Evolutionary conservation across 2,329 filamentous ascomycete genomes (phyloP).

Genomic region (Penicillium sp.): DNA sequence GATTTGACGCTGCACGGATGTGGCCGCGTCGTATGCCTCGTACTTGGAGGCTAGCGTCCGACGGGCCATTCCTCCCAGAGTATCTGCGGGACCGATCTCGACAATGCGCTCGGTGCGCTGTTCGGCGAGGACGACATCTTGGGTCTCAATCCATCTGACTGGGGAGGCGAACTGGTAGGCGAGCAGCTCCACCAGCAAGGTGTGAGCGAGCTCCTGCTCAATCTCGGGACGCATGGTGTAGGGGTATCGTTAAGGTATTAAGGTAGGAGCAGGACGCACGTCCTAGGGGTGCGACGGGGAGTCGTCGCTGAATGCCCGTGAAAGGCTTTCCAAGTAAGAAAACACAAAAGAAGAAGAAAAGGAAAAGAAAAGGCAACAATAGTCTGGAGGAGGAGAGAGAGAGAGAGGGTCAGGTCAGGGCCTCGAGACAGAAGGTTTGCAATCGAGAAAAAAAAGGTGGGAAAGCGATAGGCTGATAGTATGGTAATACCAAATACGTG

Average conservation of each 20-base stretch:
- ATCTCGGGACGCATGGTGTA: constrained; percentile 86
- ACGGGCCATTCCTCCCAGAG: constrained; percentile 95
- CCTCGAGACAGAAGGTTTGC: constrained; percentile 1
- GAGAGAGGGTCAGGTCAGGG: constrained; percentile 1
- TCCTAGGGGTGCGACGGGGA: constrained; percentile 18
- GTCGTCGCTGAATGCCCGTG: constrained; percentile 14
- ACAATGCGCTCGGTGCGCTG: constrained; percentile 96
- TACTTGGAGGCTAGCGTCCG: constrained; percentile 94
- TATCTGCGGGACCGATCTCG: constrained; percentile 95
- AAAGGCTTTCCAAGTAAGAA: constrained; percentile 10
- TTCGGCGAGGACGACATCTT: constrained; percentile 98
- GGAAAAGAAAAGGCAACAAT: constrained; percentile 14
- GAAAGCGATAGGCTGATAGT: constrained; percentile 19
- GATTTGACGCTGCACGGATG: constrained; percentile 94
- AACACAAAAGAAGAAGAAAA: constrained; percentile 18
- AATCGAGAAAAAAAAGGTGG: constrained; percentile 26
- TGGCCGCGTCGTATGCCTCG: constrained; percentile 96
- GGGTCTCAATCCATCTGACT: constrained; percentile 99
- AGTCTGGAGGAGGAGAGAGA: constrained; percentile 3
- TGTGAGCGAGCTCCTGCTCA: constrained; percentile 98
- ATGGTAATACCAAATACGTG: constrained; percentile 20
- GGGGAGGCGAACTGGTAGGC: constrained; percentile 99
- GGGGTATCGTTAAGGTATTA: constrained; percentile 23
- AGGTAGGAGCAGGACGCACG: constrained; percentile 17
- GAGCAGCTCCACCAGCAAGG: constrained; percentile 94